Conservation (phyloP, 2,329 filamentous ascomycete genomes). For the Arthrobotrys sinensis region DNA sequence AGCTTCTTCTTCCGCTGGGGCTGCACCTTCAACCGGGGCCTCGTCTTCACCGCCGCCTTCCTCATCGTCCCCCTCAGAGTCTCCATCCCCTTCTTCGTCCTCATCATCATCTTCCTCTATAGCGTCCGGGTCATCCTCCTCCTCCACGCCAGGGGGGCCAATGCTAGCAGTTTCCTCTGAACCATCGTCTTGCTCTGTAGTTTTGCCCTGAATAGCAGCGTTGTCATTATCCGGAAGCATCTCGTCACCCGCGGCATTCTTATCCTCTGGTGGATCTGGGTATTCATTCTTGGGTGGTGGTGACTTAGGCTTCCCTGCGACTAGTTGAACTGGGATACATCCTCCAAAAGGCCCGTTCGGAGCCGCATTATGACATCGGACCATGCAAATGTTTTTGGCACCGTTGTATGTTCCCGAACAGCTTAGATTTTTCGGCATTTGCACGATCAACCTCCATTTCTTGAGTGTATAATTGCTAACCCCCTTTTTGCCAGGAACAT, state of each 20-base stretch:
- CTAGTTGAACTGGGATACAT: slow-evolving; percentile 74
- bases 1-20: neutral
- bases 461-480: slow-evolving; percentile 9
- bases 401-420: slow-evolving; percentile 71
- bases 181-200: neutral
- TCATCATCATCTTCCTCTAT: slow-evolving; percentile 8
- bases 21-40: too few relatives aligned
- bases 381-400: slow-evolving; percentile 70
- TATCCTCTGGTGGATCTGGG: slow-evolving; percentile 1
- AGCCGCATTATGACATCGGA: slow-evolving; percentile 75
- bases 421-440: slow-evolving; percentile 65
- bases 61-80: neutral
- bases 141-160: neutral
- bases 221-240: neutral
- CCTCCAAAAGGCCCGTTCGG: slow-evolving; percentile 74
- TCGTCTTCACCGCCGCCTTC: slow-evolving; percentile 10
- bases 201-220: neutral
- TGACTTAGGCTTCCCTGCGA: slow-evolving; percentile 33
- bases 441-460: neutral
- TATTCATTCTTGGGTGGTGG: slow-evolving; percentile 16
- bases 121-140: neutral
- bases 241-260: neutral
- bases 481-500: slow-evolving; percentile 73
- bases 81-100: neutral
- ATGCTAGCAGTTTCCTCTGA: neutral